These are phyloP conservation scores for Verticillium nonalfalfae DNA, from an alignment of 2,329 filamentous ascomycete genomes.

Conservation along the genomic window DNA sequence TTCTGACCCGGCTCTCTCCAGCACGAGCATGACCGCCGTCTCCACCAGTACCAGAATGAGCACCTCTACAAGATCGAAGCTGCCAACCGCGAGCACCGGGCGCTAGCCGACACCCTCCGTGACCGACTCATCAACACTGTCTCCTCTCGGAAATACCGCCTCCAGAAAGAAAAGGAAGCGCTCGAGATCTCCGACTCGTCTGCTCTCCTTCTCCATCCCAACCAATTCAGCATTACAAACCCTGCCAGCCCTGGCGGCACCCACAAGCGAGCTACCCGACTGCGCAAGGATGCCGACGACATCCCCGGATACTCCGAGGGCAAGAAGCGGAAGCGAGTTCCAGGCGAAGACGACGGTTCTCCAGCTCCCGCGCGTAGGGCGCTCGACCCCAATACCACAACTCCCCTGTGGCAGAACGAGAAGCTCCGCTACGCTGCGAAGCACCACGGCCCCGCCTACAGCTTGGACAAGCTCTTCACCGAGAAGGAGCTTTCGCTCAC, in stretches of 20 bases:
- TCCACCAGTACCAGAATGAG: slow-evolving; percentile 52
- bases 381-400: slow-evolving; percentile 51
- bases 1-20: slow-evolving; percentile 19
- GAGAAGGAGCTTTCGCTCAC: slow-evolving; percentile 63
- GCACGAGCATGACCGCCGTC: slow-evolving; percentile 59
- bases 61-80: slow-evolving; percentile 57
- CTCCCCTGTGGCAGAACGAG: slow-evolving; percentile 57
- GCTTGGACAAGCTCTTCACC: slow-evolving; percentile 64
- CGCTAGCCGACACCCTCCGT: slow-evolving; percentile 53
- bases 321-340: slow-evolving; percentile 58
- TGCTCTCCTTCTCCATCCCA: slow-evolving; percentile 59
- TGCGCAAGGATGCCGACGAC: slow-evolving; percentile 56
- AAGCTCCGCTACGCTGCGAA: slow-evolving; percentile 46
- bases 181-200: slow-evolving; percentile 62
- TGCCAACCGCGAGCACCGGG: slow-evolving; percentile 54
- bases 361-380: slow-evolving; percentile 50
- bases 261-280: slow-evolving; percentile 57
- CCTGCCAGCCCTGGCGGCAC: slow-evolving; percentile 57
- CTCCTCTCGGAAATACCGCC: slow-evolving; percentile 56
- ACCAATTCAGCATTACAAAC: slow-evolving; percentile 61
- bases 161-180: slow-evolving; percentile 61
- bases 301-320: slow-evolving; percentile 45
- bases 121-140: slow-evolving; percentile 61
- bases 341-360: slow-evolving; percentile 56
- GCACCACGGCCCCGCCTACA: slow-evolving; percentile 55